Evolutionary conservation across 2,329 filamentous ascomycete genomes (phyloP).

Genomic region (Penicillium sp.): DNA sequence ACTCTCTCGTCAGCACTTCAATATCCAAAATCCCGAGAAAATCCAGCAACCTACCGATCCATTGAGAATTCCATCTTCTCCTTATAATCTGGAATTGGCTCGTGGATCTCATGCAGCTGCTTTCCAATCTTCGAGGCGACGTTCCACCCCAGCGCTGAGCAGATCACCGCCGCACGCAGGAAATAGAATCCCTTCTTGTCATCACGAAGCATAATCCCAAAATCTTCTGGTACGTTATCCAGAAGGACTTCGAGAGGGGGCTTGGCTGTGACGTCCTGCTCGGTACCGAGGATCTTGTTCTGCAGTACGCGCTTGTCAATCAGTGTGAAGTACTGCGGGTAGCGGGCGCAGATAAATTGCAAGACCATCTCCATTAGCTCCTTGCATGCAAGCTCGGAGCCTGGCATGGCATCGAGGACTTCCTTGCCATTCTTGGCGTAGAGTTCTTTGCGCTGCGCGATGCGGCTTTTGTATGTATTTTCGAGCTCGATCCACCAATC

Average conservation of each 20-base stretch:
- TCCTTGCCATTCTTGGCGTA: conserved; percentile 61
- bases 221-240: conserved; percentile 80
- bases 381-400: conserved; percentile 74
- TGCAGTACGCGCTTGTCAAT: conserved; percentile 57
- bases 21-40: too few species aligned
- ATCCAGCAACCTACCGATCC: conserved; percentile 60
- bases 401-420: conserved; percentile 68
- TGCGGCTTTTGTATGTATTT: conserved; percentile 64
- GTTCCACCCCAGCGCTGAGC: conserved; percentile 78
- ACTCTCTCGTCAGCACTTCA: not conserved
- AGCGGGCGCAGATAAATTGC: conserved; percentile 74
- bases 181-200: conserved; percentile 69
- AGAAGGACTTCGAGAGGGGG: conserved; percentile 69
- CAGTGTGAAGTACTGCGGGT: conserved; percentile 71
- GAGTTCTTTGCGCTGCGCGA: conserved; percentile 66
- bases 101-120: conserved; percentile 69
- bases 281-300: conserved; percentile 66
- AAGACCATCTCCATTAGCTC: conserved; percentile 85
- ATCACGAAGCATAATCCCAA: conserved; percentile 71
- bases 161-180: conserved; percentile 73
- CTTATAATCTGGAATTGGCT: conserved; percentile 74
- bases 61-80: conserved; percentile 86
- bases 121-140: conserved; percentile 70
- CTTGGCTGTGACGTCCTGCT: conserved; percentile 59
- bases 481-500: conserved; percentile 92